Conservation (phyloP, 257 asterid genomes). For the Mentha longifolia region DNA sequence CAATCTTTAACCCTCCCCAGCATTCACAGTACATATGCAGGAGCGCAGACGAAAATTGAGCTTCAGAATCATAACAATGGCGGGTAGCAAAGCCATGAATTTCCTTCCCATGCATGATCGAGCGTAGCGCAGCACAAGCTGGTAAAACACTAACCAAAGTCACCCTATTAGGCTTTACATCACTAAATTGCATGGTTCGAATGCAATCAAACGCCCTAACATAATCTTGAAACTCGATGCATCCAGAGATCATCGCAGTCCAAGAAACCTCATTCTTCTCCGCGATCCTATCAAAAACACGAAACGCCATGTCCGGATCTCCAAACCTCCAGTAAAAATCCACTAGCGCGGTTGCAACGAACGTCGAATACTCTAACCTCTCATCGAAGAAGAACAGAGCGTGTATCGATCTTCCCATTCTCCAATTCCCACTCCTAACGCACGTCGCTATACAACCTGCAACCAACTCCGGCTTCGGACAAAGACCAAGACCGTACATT, state of each 20-base stretch:
- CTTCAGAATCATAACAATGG: conserved; percentile 53
- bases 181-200: conserved; percentile 53
- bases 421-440: conserved; percentile 44
- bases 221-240: conserved; percentile 43
- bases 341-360: conserved; percentile 52
- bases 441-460: conserved; percentile 63
- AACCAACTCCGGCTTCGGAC: conserved; percentile 69
- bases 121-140: conserved; percentile 48
- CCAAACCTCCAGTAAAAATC: conserved; percentile 57
- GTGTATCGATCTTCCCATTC: conserved; percentile 64
- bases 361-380: conserved; percentile 50
- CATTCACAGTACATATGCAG: conserved; percentile 60
- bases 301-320: conserved; percentile 49
- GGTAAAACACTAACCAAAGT: conserved; percentile 63
- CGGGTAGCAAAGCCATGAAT: conserved; percentile 66
- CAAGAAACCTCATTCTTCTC: conserved; percentile 73
- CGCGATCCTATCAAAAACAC: conserved; percentile 56
- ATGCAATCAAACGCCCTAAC: conserved; percentile 46
- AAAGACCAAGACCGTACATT: conserved; percentile 47
- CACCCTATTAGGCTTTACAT: conserved; percentile 59
- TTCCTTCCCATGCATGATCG: conserved; percentile 47
- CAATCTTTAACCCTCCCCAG: conserved; percentile 37
- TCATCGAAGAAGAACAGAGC: conserved; percentile 59
- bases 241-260: conserved; percentile 78
- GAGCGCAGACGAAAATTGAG: conserved; percentile 52